Conservation (phyloP, 306 rosid genomes). For the Dryas alaskensis region DNA sequence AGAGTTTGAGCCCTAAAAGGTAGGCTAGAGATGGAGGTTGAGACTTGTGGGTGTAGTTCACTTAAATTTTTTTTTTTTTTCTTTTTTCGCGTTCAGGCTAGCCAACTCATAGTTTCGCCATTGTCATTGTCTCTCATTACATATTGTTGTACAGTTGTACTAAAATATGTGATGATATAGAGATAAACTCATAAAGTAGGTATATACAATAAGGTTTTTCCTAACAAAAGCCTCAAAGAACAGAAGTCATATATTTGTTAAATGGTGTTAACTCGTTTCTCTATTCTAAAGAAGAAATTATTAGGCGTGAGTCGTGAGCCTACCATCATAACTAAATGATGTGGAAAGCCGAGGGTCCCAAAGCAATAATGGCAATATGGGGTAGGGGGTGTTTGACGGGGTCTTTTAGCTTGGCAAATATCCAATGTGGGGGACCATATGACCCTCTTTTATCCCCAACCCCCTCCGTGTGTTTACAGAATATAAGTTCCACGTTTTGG, state of each 20-base stretch:
- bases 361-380: neutral
- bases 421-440: constrained; percentile 42
- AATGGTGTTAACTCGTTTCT: neutral
- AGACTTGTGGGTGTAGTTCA: no score
- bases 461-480: constrained; percentile 18
- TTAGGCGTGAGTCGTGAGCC: constrained; percentile 1
- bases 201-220: no score
- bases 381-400: neutral
- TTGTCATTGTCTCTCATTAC: no score
- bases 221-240: no score
- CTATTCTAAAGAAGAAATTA: neutral
- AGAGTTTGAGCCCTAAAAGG: no score
- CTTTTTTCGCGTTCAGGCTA: no score
- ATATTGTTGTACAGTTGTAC: no score
- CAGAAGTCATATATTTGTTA: neutral
- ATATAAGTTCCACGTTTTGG: constrained; percentile 40
- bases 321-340: neutral
- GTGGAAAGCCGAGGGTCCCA: neutral
- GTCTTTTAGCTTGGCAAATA: constrained; percentile 25
- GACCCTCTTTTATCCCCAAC: constrained; percentile 43
- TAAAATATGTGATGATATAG: no score
- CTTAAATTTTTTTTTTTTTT: no score
- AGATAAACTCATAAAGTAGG: no score
- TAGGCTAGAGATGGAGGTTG: no score
- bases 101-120: no score